Base-by-base conservation (phyloP, 2,329 filamentous ascomycete species). In the Aspergillus tubingensis region DNA sequence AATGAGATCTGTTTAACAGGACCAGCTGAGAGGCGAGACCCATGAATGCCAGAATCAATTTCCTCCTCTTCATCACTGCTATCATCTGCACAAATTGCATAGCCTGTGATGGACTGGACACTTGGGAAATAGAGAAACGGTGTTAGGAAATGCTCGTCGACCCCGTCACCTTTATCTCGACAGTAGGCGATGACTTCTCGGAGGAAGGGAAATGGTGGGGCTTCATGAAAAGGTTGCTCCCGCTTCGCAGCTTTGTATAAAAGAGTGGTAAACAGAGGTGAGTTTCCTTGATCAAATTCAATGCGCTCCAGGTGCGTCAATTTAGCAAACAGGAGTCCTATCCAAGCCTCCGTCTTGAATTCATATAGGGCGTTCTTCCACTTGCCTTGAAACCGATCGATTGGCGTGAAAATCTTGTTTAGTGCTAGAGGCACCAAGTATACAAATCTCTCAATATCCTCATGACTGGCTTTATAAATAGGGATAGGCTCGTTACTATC, bases 91-190 rank as follows among this genome's bases (percentile, higher is more conserved):
- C 17, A 19, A 19, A 19, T 19, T 19, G 17, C 17, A 19, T 19
- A 19, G 17, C 17, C 48, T 36, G 13, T 8, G 38, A 58, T 47
- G 1, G 39, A 43, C n/a, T 49, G 56, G 13, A 52, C 38, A 11
- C 17, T 48, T 2, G 48, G 56, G 25, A 58, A 58, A 27, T 53
- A 47, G 48, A 58, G 52, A 23, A 58, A 58, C 5, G 56, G 17
- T 19, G 17, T 19, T 19, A 19, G 17, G 17, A 19, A 19, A 19
- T 19, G 17, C 17, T 19, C 17, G 17, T 19, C 17, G 17, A 19
- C 17, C 17, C 17, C 17, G 17, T 19, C 17, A 19, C 17, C 17
- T 19, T 19, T 19, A 19, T 19, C 17, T 19, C 17, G 17, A 19
- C 17, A 19, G 17, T 19, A 19, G 17, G 17, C 17, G 17, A 19